Conservation (phyloP, 805 yeast species). For the Candida silvatica region DNA sequence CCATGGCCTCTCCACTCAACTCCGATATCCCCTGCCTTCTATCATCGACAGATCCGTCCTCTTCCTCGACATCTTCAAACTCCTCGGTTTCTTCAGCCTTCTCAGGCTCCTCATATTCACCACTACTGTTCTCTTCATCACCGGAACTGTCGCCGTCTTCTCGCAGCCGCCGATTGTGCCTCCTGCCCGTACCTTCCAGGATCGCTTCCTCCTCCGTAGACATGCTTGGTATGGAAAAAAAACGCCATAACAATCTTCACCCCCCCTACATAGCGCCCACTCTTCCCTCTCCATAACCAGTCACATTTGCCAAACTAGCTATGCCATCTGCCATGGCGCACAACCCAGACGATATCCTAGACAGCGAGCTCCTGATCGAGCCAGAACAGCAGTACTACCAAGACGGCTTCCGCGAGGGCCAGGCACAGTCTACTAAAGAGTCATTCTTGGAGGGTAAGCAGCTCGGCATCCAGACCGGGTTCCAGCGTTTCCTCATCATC, state of each 20-base stretch:
- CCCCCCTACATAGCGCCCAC: background rate
- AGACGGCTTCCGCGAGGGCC: conserved; percentile 70
- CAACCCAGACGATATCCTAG: conserved; percentile 30
- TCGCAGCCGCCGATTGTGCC: conserved; percentile 6
- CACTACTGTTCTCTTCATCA: conserved; percentile 11
- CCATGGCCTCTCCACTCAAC: background rate
- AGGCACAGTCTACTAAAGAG: conserved; percentile 44
- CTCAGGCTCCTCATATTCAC: conserved; percentile 5
- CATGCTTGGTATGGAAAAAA: background rate
- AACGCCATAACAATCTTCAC: background rate
- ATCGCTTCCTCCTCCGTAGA: conserved; percentile 3
- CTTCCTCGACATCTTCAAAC: conserved; percentile 28
- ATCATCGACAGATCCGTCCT: conserved; percentile 30
- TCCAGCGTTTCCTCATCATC: conserved; percentile 56
- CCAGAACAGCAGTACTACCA: conserved; percentile 56
- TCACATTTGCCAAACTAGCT: background rate
- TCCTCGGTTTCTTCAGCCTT: conserved; percentile 3
- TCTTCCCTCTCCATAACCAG: background rate
- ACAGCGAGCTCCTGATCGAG: conserved; percentile 48
- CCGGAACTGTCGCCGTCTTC: conserved; percentile 3
- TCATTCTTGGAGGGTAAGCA: conserved; percentile 75
- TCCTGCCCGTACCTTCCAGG: conserved; percentile 10
- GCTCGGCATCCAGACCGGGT: conserved; percentile 74
- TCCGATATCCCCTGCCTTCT: background rate
- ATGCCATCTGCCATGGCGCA: background rate